Percentiles rank a stretch among this genome's conserved stretches.
These are phyloP conservation scores for Tulasnella sp. DNA, from an alignment of 768 basidiomycete species.

Conservation along the genomic window DNA sequence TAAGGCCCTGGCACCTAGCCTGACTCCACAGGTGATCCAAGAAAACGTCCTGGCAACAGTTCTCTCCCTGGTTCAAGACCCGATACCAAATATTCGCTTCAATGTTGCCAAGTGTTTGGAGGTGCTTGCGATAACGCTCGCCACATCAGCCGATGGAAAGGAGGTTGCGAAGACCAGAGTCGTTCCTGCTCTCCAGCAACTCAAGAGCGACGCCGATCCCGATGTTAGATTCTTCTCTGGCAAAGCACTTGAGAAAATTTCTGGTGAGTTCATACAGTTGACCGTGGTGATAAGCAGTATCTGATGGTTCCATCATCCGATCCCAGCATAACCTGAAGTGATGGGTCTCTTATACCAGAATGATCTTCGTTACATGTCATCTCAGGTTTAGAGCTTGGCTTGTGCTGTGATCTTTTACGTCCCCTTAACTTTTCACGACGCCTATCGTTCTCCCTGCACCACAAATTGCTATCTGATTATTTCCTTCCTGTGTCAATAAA, in stretches of 20 bases:
- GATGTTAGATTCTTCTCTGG: constrained; percentile 94
- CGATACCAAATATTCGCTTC: constrained; percentile 98
- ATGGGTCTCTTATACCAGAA: not conserved
- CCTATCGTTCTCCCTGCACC: not conserved
- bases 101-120: constrained; percentile 96
- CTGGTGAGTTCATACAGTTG: not conserved
- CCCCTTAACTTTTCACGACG: not conserved
- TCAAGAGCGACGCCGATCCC: constrained; percentile 85
- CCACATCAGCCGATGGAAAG: constrained; percentile 59
- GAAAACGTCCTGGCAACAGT: constrained; percentile 81
- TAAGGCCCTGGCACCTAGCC: constrained; percentile 82
- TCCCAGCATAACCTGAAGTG: not conserved
- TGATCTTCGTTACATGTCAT: not conserved
- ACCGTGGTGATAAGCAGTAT: not conserved
- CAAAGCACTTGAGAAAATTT: constrained; percentile 61
- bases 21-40: constrained; percentile 77
- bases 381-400: constrained; percentile 4
- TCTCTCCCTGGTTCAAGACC: constrained; percentile 75
- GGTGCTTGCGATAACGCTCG: constrained; percentile 72
- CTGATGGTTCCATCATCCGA: not conserved
- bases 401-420: not conserved
- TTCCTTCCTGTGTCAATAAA: constrained; percentile 3
- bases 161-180: constrained; percentile 71
- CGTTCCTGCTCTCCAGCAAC: constrained; percentile 76
- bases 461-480: not conserved